Percentiles rank a stretch among this genome's conserved stretches.
These are phyloP conservation scores for Sugiyamaella chiloensis DNA, from an alignment of 805 yeast genomes.

Conservation along the genomic window DNA sequence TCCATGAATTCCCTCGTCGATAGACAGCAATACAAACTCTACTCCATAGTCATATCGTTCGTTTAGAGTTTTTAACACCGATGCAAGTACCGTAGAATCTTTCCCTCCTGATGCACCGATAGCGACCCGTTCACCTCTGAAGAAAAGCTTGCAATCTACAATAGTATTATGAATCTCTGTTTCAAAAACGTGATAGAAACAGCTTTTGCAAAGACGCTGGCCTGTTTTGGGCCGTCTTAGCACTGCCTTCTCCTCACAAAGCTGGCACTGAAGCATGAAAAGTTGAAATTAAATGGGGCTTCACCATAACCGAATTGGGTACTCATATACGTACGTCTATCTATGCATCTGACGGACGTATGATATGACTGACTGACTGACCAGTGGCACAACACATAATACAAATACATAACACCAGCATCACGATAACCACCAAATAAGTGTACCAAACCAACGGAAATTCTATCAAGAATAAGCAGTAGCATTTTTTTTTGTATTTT, in stretches of 20 bases:
- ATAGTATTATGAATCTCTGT: conserved; percentile 94
- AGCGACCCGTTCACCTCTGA: conserved; percentile 83
- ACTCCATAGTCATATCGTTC: conserved; percentile 87
- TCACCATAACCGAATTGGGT: background rate
- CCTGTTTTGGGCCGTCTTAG: conserved; percentile 90
- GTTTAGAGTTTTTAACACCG: conserved; percentile 79
- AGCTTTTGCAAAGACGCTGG: conserved; percentile 83
- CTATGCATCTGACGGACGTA: too few species aligned
- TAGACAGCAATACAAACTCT: conserved; percentile 74
- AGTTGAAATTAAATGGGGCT: conserved; percentile 2
- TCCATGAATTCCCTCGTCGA: conserved; percentile 97
- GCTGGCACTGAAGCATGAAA: conserved; percentile 57
- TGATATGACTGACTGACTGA: too few species aligned
- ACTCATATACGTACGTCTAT: background rate
- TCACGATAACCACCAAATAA: too few species aligned
- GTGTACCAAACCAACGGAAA: too few species aligned
- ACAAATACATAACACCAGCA: too few species aligned
- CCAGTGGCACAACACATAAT: too few species aligned
- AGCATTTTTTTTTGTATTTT: too few species aligned
- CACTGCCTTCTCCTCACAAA: conserved; percentile 80
- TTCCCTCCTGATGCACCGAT: conserved; percentile 99
- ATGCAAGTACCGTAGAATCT: conserved; percentile 93
- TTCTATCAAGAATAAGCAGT: too few species aligned
- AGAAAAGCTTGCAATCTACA: conserved; percentile 60
- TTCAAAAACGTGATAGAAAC: conserved; percentile 89